Percentiles rank a stretch among this genome's conserved stretches.
phyloP scores from a whole-genome alignment of 768 basidiomycete genomes.

The Myochromella boudieri region DNA sequence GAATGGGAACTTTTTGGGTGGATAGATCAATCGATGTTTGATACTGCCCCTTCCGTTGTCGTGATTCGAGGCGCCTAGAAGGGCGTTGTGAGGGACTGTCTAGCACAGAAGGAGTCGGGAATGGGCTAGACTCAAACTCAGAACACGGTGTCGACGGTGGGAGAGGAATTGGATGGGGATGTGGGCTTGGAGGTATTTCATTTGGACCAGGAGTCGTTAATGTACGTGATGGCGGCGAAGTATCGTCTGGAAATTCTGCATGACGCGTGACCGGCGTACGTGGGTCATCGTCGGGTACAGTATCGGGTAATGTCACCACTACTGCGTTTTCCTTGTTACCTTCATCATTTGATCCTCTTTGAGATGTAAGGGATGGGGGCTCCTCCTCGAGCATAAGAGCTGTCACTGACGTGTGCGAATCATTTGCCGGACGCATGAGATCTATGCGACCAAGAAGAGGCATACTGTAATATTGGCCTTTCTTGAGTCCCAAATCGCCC shows the following conservation, averaged over 20 bases:
- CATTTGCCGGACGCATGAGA: slow-evolving; percentile 64
- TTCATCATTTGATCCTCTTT: slow-evolving; percentile 15
- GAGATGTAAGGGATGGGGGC: no score
- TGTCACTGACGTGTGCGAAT: not conserved
- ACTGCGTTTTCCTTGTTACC: slow-evolving; percentile 6
- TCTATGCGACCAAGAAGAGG: slow-evolving; percentile 90
- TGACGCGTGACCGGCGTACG: slow-evolving; percentile 39
- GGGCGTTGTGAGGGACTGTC: slow-evolving; percentile 13
- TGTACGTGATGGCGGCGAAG: slow-evolving; percentile 44
- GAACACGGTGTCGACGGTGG: slow-evolving; percentile 42
- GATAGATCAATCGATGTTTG: slow-evolving; percentile 17
- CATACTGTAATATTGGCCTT: slow-evolving; percentile 77
- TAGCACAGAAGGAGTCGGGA: slow-evolving; percentile 7
- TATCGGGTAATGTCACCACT: slow-evolving; percentile 4
- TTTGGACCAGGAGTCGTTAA: slow-evolving; percentile 61
- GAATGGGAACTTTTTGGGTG: slow-evolving; percentile 21
- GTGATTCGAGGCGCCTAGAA: slow-evolving; percentile 12
- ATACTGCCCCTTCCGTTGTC: slow-evolving; percentile 14
- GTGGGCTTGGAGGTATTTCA: slow-evolving; percentile 65
- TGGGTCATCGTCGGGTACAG: slow-evolving; percentile 25
- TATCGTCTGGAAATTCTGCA: slow-evolving; percentile 27
- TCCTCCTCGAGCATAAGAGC: slow-evolving; percentile 1
- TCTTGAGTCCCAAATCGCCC: slow-evolving; percentile 29
- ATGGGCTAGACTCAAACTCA: slow-evolving; percentile 14
- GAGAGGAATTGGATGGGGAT: slow-evolving; percentile 46